Evolutionary conservation across 2,329 filamentous ascomycete genomes (phyloP).

Genomic region (Penicillium sp.): DNA sequence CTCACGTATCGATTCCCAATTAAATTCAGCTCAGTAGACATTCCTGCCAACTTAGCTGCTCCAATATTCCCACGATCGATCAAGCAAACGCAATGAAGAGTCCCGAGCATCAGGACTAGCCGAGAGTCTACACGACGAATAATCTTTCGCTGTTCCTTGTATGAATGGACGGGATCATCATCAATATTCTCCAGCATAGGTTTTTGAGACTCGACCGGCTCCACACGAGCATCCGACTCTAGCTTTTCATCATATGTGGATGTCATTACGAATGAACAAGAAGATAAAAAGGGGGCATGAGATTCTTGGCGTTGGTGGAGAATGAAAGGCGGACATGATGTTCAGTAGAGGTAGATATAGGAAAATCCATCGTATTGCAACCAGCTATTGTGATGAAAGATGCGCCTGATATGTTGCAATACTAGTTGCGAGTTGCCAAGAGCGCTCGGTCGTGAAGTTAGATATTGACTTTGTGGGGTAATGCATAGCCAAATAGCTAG

Average conservation of each 20-base stretch:
- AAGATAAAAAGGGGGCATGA: not conserved
- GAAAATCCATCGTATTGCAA: not conserved
- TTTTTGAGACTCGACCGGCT: conserved; percentile 7
- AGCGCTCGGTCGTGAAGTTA: not conserved
- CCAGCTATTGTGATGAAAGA: conserved; percentile 5
- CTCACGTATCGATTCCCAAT: conserved; percentile 15
- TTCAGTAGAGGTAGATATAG: not conserved
- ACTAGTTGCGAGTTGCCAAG: not conserved
- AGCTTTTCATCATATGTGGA: not conserved
- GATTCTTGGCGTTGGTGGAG: not conserved
- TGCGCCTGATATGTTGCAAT: conserved; percentile 8
- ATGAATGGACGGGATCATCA: conserved; percentile 8
- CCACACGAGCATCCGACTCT: not conserved
- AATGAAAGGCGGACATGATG: not conserved
- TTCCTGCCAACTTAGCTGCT: conserved; percentile 17
- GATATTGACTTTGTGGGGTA: not conserved
- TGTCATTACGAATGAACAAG: not conserved
- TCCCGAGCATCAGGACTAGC: conserved; percentile 18
- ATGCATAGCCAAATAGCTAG: not conserved
- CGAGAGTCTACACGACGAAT: conserved; percentile 19
- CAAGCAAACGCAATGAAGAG: conserved; percentile 16
- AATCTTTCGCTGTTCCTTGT: conserved; percentile 16
- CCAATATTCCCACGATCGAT: conserved; percentile 21
- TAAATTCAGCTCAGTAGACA: conserved; percentile 11
- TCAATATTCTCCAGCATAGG: conserved; percentile 2